Base-by-base conservation (phyloP, 2,329 filamentous ascomycete genomes). In the Pseudocercospora fijiensis region DNA sequence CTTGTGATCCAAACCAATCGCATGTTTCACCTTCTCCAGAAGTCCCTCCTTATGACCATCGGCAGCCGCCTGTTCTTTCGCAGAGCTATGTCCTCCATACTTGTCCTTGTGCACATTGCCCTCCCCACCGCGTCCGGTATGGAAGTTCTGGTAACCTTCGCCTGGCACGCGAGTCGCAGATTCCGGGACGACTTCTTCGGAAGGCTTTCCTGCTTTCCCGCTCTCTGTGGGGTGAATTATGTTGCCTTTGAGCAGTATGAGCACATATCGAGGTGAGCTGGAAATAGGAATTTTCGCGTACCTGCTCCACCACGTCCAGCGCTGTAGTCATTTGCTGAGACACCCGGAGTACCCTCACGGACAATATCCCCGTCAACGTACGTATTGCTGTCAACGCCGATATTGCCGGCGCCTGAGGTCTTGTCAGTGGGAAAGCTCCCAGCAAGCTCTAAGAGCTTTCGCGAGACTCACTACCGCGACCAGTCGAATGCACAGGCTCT, bases 361-460 rank as follows among this genome's bases (percentile, higher is more conserved):
- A 80, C 73, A 64, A 82, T 81, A 67, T 74, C 76, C 64, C 76
- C 80, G 66, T 81, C 80, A 52, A 76, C 75, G 72, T 82, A 82
- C 22, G 78, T 71, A 27, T 77, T 80, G 28, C 72, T 57, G 70
- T 86, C 84, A 33, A 76, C 78, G 62, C 82, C 81, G 65, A 86
- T 86, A 74, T 87, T 87, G 66, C 84, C 85, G 65, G 83, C 81
- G 67, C 84, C 84, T 86, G 27, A 37, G 33, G 51, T 13, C 8
- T 20, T 52, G 51, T 65, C n/a, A 64, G 55, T 20, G 13, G 20
- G 22, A 20, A 4, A 20, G 13, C 18, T 26, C 22, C 22, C n/a
- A 10, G 28, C 13, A 53, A 52, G 26, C 20, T 24, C 22, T 22
- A 16, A 30, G 51, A 59, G 16, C 16, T n/a, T 10, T 30, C 22